These are phyloP conservation scores for Phytophthora pistaciae DNA, from an alignment of 352 stramenopile genomes.

Conservation along the genomic window DNA sequence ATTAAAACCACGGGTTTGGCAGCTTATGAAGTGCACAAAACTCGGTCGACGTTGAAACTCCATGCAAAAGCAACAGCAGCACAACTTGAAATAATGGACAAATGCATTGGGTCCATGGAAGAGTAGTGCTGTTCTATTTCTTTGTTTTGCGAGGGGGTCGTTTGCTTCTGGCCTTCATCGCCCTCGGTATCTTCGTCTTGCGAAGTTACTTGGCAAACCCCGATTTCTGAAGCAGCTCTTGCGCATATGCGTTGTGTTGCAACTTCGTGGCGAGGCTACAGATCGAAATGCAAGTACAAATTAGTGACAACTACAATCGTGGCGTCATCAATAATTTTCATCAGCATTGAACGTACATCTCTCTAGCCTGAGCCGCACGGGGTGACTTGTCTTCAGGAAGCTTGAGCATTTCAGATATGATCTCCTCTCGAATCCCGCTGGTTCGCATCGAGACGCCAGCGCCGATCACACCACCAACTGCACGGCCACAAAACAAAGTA, in stretches of 20 bases:
- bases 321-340: background rate
- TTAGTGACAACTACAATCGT: background rate
- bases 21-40: too few species aligned
- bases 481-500: background rate
- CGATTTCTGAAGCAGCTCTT: slow-evolving; percentile 7
- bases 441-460: background rate
- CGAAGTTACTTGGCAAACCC: background rate
- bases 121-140: background rate
- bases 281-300: background rate
- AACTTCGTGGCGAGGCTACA: background rate
- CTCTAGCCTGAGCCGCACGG: background rate
- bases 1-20: too few species aligned
- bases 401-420: background rate
- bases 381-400: background rate
- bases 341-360: background rate
- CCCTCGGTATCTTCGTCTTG: too few species aligned
- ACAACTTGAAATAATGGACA: too few species aligned
- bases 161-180: too few species aligned
- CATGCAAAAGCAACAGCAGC: too few species aligned
- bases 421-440: background rate
- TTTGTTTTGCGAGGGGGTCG: too few species aligned
- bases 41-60: too few species aligned
- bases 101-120: background rate
- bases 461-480: background rate
- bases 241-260: slow-evolving; percentile 15